Evolutionary conservation across 495 filamentous ascomycete species (phyloP).

Genomic region (Lasiosphaeriaceae sp.): DNA sequence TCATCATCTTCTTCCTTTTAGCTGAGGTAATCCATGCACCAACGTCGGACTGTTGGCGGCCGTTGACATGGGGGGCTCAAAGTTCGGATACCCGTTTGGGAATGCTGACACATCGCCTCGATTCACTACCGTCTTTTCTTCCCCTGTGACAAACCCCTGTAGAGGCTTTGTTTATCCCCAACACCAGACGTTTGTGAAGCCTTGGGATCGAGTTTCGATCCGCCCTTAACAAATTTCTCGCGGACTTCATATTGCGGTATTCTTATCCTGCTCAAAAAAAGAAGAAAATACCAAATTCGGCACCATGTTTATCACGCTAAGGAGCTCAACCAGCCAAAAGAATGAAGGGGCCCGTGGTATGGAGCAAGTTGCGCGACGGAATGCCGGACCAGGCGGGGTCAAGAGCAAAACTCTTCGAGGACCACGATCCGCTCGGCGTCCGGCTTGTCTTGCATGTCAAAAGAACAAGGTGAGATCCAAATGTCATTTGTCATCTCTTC

Average conservation of each 20-base stretch:
- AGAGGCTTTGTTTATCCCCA: too few relatives aligned
- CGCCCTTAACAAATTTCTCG: background rate
- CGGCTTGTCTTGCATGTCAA: slow-evolving; percentile 10
- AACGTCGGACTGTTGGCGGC: too few relatives aligned
- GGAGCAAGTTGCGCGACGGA: background rate
- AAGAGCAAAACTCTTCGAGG: background rate
- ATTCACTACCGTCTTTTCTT: too few relatives aligned
- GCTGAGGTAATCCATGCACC: too few relatives aligned
- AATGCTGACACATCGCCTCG: too few relatives aligned
- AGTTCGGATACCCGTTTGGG: too few relatives aligned
- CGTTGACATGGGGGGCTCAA: too few relatives aligned
- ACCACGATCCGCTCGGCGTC: slow-evolving; percentile 1
- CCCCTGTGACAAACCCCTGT: too few relatives aligned
- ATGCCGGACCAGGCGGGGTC: background rate
- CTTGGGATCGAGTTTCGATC: too few relatives aligned
- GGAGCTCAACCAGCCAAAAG: background rate
- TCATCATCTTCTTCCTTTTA: too few relatives aligned
- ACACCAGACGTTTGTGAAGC: too few relatives aligned
- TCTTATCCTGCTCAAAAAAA: background rate
- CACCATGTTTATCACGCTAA: background rate
- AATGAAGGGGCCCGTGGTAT: background rate
- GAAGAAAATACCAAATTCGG: background rate
- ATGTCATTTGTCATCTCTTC: background rate
- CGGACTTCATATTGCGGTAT: background rate
- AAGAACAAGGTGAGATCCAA: slow-evolving; percentile 6